Evolutionary conservation across 495 filamentous ascomycete genomes (phyloP), one percentile per base, ranked within the genome.

Genomic region (Bryoglossum gracile): DNA sequence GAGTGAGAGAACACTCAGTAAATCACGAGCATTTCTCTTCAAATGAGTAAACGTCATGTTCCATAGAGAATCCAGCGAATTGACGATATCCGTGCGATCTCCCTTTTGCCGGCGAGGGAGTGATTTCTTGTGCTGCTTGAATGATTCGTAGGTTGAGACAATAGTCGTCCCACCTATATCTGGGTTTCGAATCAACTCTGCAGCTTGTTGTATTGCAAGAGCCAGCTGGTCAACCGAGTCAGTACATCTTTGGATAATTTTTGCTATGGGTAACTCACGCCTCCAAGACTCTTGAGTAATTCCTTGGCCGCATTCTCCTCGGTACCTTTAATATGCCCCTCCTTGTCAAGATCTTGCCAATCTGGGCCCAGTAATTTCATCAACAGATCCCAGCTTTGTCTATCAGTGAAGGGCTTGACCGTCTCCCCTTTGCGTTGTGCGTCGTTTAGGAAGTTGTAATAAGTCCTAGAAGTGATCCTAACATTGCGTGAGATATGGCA

Each of bases 401-500:
- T 48, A 11, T 23, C 21, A 34, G 21, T 32, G 22, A 48, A 54
- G 16, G 44, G 51, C 24, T 48, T 48, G 44, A 49, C 26, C n/a
- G 50, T 52, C 11, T 52, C 42, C 13, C 50, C 50, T 32, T 46
- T 39, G 17, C 50, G 41, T 8, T 40, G 1, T 3, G 41, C 41
- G 34, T 52, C 50, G n/a, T 52, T 52, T 13, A 28, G 26, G 36
- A 52, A 52, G 19, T 52, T 52, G 18, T 39, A 46, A n/a, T 52
- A 52, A 17, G 39, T 46, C 28, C 50, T 19, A 16, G 42, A 46
- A 3, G 50, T 52, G 26, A 52, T 46, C 6, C 46, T 49, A 41
- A n/a, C n/a, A n/a, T n/a, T n/a, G n/a, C n/a, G n/a, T 2, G 21
- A 6, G 3, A 13, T 24, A 24, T 25, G 13, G 18, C 3, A 36